Evolutionary conservation across 2,329 filamentous ascomycete species (phyloP).

Genomic region (Apiospora kogelbergensis): DNA sequence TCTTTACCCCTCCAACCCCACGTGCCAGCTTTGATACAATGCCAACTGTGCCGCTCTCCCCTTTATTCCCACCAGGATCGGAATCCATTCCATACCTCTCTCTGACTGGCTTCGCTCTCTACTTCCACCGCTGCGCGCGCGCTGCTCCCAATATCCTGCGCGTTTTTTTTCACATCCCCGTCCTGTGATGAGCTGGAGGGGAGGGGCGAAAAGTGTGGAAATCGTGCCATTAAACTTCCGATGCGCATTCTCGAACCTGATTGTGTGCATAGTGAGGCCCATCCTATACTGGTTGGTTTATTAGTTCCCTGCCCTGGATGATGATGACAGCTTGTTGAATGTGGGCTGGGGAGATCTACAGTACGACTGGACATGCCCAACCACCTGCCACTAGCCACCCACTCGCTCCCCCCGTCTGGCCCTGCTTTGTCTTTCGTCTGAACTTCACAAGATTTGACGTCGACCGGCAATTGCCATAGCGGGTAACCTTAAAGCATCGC

Average conservation of each 20-base stretch:
- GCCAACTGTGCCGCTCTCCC: background rate
- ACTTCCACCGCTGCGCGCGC: background rate
- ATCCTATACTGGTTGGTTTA: background rate
- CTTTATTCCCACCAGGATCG: background rate
- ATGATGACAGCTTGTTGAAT: constrained; percentile 1
- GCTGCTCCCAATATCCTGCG: background rate
- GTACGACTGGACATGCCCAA: background rate
- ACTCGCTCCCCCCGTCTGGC: background rate
- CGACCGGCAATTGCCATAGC: background rate
- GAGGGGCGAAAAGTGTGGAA: background rate
- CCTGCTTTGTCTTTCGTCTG: constrained; percentile 1
- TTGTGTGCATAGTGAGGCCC: background rate
- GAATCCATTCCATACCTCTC: background rate
- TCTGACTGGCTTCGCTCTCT: background rate
- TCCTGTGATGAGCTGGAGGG: background rate
- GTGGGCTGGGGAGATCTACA: background rate
- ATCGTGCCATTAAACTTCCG: background rate
- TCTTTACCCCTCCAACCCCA: background rate
- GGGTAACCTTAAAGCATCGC: background rate
- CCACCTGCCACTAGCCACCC: background rate
- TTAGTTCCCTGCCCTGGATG: background rate
- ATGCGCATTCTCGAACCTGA: background rate
- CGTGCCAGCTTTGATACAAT: background rate
- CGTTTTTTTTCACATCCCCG: background rate
- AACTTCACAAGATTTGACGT: background rate